Evolutionary conservation across 352 stramenopile genomes (phyloP).

Genomic region (Phytopythium helicoides): DNA sequence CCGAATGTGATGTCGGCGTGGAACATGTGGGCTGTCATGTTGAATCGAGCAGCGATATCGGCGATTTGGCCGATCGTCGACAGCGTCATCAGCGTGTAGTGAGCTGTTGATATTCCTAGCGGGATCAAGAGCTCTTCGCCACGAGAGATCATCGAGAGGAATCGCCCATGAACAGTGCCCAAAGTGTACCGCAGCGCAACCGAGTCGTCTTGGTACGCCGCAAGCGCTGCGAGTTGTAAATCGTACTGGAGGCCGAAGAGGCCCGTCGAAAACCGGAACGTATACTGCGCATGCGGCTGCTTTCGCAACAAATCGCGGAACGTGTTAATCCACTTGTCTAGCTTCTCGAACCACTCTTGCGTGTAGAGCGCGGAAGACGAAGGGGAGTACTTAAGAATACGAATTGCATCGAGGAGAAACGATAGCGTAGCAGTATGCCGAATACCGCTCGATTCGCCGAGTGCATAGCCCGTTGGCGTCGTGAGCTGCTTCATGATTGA

Average conservation of each 20-base stretch:
- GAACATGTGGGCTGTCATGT: slow-evolving; percentile 37
- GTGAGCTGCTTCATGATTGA: slow-evolving; percentile 25
- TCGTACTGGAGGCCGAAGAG: slow-evolving; percentile 49
- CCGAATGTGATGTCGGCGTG: slow-evolving; percentile 36
- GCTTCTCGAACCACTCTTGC: slow-evolving; percentile 1
- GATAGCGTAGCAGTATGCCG: slow-evolving; percentile 29
- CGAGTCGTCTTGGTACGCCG: slow-evolving; percentile 44
- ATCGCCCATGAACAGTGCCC: slow-evolving; percentile 42
- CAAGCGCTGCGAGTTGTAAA: slow-evolving; percentile 35
- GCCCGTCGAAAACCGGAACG: slow-evolving; percentile 24
- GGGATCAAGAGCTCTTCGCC: slow-evolving; percentile 29
- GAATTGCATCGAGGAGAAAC: slow-evolving; percentile 36
- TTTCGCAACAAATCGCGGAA: not conserved
- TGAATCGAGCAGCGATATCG: slow-evolving; percentile 27
- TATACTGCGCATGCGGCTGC: slow-evolving; percentile 12
- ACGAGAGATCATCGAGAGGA: slow-evolving; percentile 39
- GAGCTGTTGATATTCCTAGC: slow-evolving; percentile 17
- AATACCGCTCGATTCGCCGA: slow-evolving; percentile 19
- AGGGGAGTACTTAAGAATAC: slow-evolving; percentile 19
- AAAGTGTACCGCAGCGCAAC: slow-evolving; percentile 30
- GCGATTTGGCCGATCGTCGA: slow-evolving; percentile 22
- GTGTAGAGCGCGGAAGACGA: not conserved
- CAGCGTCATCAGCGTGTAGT: slow-evolving; percentile 34
- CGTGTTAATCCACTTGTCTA: slow-evolving; percentile 3
- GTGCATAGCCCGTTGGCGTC: slow-evolving; percentile 10